phyloP scores from a whole-genome alignment of 148 eudicot species.

The Diospyros lotus region DNA sequence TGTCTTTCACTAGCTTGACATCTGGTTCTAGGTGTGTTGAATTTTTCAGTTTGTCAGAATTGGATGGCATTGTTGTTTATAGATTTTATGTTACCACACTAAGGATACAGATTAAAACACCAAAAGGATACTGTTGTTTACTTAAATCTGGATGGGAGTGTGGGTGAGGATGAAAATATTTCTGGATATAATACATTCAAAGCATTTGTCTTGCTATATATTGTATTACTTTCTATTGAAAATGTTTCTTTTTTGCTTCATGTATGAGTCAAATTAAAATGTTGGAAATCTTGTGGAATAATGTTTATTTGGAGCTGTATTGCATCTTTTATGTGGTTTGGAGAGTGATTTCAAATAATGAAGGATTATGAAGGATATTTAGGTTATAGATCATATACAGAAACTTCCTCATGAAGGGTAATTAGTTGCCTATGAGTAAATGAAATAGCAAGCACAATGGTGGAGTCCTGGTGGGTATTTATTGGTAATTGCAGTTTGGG shows the following conservation, averaged over 20 bases:
- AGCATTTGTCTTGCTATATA: neutral
- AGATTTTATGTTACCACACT: neutral
- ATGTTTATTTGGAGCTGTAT: neutral
- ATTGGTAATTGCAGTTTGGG: neutral
- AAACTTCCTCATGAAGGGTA: too few relatives aligned
- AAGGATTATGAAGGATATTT: neutral
- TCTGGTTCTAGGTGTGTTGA: too few relatives aligned
- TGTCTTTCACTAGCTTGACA: too few relatives aligned
- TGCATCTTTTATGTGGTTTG: neutral
- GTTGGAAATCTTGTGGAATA: neutral
- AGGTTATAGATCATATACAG: too few relatives aligned
- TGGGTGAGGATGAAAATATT: neutral
- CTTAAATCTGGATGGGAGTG: neutral
- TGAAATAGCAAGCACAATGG: neutral
- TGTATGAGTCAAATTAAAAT: neutral
- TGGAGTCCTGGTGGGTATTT: neutral
- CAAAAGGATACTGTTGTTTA: neutral
- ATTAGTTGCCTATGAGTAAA: too few relatives aligned
- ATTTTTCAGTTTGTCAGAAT: too few relatives aligned
- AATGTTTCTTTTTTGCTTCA: neutral
- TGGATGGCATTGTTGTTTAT: neutral
- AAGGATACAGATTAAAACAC: neutral
- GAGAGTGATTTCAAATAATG: neutral
- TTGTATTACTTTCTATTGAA: neutral
- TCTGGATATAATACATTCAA: neutral